phyloP scores from a whole-genome alignment of 2,329 filamentous ascomycete genomes.

The Ceratocystis ficicola region DNA sequence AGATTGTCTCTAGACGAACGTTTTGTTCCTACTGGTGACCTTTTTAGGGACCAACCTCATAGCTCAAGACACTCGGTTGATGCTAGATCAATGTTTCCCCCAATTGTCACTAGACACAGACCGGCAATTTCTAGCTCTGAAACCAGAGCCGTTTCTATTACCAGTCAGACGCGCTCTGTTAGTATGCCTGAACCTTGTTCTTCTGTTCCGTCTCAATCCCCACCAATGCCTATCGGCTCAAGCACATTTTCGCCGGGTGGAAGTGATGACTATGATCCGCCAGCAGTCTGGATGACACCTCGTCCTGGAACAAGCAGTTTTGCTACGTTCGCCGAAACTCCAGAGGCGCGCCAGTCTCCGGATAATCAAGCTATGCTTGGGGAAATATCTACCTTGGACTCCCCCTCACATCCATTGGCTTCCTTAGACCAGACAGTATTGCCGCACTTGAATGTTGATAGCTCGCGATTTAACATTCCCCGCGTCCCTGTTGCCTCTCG shows the following conservation, averaged over 20 bases:
- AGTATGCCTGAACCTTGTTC: constrained; percentile 4
- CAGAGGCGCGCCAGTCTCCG: background rate
- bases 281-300: constrained; percentile 18
- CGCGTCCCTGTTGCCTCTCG: constrained; percentile 12
- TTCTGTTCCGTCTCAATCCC: background rate
- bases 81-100: background rate
- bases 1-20: background rate
- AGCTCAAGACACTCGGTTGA: background rate
- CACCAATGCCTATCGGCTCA: constrained; percentile 7
- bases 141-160: background rate
- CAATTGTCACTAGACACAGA: constrained; percentile 3
- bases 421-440: background rate
- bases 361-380: background rate
- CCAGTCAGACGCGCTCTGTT: background rate
- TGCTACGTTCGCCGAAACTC: background rate
- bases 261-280: constrained; percentile 20
- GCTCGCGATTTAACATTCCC: background rate
- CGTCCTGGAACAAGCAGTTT: constrained; percentile 7
- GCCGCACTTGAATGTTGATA: constrained; percentile 1
- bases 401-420: background rate
- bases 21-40: background rate
- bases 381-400: background rate
- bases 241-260: constrained; percentile 20
- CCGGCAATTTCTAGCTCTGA: background rate
- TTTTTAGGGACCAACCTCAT: background rate